Evolutionary conservation across 2,329 filamentous ascomycete genomes (phyloP).

Genomic region (Claviceps spartinae): DNA sequence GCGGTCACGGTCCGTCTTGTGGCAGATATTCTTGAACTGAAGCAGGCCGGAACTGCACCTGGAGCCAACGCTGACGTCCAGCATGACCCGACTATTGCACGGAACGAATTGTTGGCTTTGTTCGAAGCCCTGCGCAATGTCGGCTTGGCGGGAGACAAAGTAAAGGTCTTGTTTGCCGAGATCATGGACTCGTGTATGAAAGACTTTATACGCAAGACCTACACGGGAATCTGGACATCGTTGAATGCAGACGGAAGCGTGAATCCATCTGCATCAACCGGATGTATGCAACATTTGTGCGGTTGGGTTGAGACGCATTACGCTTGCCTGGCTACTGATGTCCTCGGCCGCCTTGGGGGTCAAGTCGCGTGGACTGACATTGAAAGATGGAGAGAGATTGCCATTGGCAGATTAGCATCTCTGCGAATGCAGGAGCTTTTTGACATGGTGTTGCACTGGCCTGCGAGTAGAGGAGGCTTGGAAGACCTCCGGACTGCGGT

Average conservation of each 20-base stretch:
- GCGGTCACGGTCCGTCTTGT: constrained; percentile 41
- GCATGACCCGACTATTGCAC: constrained; percentile 23
- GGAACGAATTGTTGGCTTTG: constrained; percentile 39
- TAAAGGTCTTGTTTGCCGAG: constrained; percentile 59
- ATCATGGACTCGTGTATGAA: constrained; percentile 54
- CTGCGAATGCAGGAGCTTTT: constrained; percentile 61
- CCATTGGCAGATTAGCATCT: constrained; percentile 52
- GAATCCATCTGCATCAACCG: constrained; percentile 9
- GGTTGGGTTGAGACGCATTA: constrained; percentile 58
- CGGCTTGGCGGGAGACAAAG: constrained; percentile 54
- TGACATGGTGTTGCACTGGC: constrained; percentile 67
- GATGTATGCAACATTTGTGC: constrained; percentile 45
- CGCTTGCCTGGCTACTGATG: constrained; percentile 47
- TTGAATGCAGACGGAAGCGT: constrained; percentile 10
- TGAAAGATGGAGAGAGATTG: constrained; percentile 58
- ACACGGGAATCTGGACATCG: constrained; percentile 45
- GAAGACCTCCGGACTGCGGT: constrained; percentile 61
- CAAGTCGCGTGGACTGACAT: constrained; percentile 41
- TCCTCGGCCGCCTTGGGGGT: constrained; percentile 35
- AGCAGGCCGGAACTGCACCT: not conserved
- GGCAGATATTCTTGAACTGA: constrained; percentile 29
- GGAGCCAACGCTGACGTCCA: constrained; percentile 3
- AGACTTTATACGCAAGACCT: constrained; percentile 47
- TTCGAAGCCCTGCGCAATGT: constrained; percentile 48
- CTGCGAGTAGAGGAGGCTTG: constrained; percentile 54